Evolutionary conservation across 768 basidiomycete genomes (phyloP), one percentile per base, ranked within the genome.

Genomic region (Leccinum truebloodii): DNA sequence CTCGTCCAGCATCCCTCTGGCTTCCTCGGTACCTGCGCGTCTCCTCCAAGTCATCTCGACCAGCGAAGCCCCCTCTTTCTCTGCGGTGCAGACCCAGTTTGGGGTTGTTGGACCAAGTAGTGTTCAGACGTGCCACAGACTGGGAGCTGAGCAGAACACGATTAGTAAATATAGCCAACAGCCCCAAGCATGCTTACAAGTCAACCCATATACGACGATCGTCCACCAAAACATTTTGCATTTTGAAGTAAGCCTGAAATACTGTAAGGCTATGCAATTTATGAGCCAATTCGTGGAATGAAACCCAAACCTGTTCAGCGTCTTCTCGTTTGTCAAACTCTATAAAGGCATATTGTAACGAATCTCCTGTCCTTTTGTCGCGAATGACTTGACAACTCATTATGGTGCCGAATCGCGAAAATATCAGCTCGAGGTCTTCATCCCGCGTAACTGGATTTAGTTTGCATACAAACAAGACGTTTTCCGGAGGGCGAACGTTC

Each of bases 141-240:
- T 98, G 95, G 8, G 94, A 95, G 81, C 91, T 83, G 69, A 59
- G 61, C 28, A 63, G 48, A 55, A 63, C 57, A 53, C 63, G 58
- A 67, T 72, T 52, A 68, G 68, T 16, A 52, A 53, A 24, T 4
- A 57, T 53, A 69, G 52, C 16, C 56, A 55, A 32, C 51, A 46
- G 52, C 10, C 35, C 32, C 35, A 52, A 55, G 52, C 49, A 39
- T n/a, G 81, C 90, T 62, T 67, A 95, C 90, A 99, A 98, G 76
- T 98, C 97, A 63, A 99, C 96, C 94, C 96, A 98, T 69, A 99
- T 98, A 13, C 97, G 86, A 14, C 95, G 85, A 75, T 99, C 97
- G 71, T 99, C 97, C 13, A 99, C 91, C 12, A 99, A 79, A 0
- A 98, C 97, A 68, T 98, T 98, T 73, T 98, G 97, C 97, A 99